A percentile compares a stretch with the other conserved stretches of the same genome.
phyloP scores from a whole-genome alignment of 2,329 filamentous ascomycete genomes.

The Cladosporium sp. region DNA sequence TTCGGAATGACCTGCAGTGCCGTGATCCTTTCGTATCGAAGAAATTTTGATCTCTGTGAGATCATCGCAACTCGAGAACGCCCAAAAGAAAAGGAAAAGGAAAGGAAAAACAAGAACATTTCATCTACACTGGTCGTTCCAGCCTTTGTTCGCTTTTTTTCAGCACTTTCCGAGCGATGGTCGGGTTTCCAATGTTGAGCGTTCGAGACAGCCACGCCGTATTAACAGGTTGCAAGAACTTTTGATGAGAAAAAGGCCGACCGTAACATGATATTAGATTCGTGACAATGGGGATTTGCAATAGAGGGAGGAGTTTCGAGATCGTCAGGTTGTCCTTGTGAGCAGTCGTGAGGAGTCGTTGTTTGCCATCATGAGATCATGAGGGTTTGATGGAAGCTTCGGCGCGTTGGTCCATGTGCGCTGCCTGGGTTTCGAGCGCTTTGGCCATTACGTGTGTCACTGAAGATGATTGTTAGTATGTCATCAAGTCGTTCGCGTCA shows the following conservation, averaged over 20 bases:
- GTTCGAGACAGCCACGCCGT: background rate
- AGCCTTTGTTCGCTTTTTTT: conserved; percentile 5
- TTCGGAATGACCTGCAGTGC: background rate
- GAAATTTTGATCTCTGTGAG: background rate
- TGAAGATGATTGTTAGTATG: conserved; percentile 36
- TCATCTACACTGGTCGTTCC: conserved; percentile 15
- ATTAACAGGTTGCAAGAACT: conserved; percentile 13
- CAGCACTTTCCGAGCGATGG: background rate
- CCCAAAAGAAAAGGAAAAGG: background rate
- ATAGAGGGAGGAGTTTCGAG: background rate
- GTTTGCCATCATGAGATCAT: background rate
- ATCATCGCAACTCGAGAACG: background rate
- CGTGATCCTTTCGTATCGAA: background rate
- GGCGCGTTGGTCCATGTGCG: conserved; percentile 63
- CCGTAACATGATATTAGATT: background rate
- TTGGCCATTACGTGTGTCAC: conserved; percentile 71
- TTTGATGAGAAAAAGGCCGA: conserved; percentile 1
- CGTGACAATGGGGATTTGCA: background rate
- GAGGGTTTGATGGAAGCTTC: conserved; percentile 44
- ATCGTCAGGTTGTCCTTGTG: background rate
- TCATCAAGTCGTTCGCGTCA: background rate
- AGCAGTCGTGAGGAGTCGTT: background rate
- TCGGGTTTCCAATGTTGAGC: background rate
- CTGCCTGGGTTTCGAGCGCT: conserved; percentile 65
- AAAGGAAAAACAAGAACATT: background rate